These are phyloP conservation scores for Neofusicoccum sp. DNA, from an alignment of 2,329 filamentous ascomycete species.

Conservation along the genomic window DNA sequence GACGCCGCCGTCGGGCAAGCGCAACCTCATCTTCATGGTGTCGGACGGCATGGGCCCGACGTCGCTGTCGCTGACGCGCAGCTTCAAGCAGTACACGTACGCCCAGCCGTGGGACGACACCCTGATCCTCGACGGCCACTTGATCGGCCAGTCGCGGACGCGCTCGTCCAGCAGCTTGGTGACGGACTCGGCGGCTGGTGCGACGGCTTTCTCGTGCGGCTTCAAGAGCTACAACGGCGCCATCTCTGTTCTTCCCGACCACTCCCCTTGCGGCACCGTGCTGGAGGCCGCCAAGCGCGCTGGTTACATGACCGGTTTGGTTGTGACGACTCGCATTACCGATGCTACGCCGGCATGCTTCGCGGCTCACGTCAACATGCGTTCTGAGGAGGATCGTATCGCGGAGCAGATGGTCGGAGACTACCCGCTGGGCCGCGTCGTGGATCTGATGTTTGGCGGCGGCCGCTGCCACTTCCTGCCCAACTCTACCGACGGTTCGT, in stretches of 20 bases:
- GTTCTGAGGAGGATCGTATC: slow-evolving; percentile 83
- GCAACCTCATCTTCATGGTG: slow-evolving; percentile 98
- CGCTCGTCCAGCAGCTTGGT: slow-evolving; percentile 80
- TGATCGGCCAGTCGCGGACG: slow-evolving; percentile 87
- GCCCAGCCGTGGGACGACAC: slow-evolving; percentile 72
- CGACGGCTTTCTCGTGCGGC: slow-evolving; percentile 92
- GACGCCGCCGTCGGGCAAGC: slow-evolving; percentile 60
- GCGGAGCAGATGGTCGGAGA: slow-evolving; percentile 89
- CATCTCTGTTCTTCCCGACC: slow-evolving; percentile 83
- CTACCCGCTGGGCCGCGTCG: slow-evolving; percentile 78
- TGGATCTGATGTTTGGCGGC: slow-evolving; percentile 90
- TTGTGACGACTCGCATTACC: slow-evolving; percentile 91
- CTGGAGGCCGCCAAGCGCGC: slow-evolving; percentile 90
- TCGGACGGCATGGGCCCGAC: slow-evolving; percentile 98
- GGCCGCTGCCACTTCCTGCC: slow-evolving; percentile 91
- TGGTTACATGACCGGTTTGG: slow-evolving; percentile 88
- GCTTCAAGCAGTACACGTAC: slow-evolving; percentile 76
- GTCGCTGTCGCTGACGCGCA: slow-evolving; percentile 80
- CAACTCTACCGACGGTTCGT: slow-evolving; percentile 77
- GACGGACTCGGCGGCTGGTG: slow-evolving; percentile 94
- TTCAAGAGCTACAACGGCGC: slow-evolving; percentile 96
- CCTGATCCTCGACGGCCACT: slow-evolving; percentile 78
- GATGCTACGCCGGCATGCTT: slow-evolving; percentile 97
- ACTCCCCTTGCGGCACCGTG: slow-evolving; percentile 83
- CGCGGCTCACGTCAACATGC: slow-evolving; percentile 77